phyloP scores from a whole-genome alignment of 768 basidiomycete species.

The Lyophyllum atratum region DNA sequence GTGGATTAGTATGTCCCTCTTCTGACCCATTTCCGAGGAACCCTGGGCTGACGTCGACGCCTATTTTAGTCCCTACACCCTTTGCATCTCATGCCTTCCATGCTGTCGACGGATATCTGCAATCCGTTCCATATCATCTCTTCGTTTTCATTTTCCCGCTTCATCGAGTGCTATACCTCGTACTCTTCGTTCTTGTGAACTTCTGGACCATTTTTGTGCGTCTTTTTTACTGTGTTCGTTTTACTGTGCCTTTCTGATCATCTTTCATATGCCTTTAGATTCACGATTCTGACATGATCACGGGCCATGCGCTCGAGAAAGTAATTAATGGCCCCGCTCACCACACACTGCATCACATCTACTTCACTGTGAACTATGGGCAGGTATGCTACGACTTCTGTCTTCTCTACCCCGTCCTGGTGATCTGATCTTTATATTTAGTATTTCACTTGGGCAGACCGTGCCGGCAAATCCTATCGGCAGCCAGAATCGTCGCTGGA shows the following conservation, averaged over 20 bases:
- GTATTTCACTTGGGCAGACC: conserved; percentile 98
- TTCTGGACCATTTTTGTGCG: conserved; percentile 90
- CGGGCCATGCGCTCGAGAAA: conserved; percentile 83
- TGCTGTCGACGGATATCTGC: conserved; percentile 90
- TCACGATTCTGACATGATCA: conserved; percentile 99
- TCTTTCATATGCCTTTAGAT: conserved; percentile 54
- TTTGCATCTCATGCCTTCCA: conserved; percentile 99
- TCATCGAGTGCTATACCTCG: conserved; percentile 82
- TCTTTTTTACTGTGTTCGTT: conserved; percentile 10
- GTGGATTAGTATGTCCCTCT: conserved; percentile 80
- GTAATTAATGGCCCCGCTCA: conserved; percentile 98
- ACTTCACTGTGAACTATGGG: conserved; percentile 96
- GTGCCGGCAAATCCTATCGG: conserved; percentile 81
- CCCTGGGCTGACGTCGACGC: conserved; percentile 1
- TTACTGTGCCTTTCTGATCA: background rate
- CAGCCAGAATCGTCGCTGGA: conserved; percentile 84
- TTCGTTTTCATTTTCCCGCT: conserved; percentile 91
- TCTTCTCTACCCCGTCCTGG: background rate
- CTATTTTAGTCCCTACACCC: conserved; percentile 82
- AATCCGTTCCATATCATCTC: conserved; percentile 94
- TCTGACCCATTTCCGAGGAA: background rate
- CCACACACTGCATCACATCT: conserved; percentile 95
- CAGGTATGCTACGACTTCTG: conserved; percentile 64
- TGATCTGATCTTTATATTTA: conserved; percentile 31
- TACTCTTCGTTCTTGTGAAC: conserved; percentile 89